These are phyloP conservation scores for Tolypocladium tundrense DNA, from an alignment of 2,329 filamentous ascomycete genomes.

Conservation along the genomic window DNA sequence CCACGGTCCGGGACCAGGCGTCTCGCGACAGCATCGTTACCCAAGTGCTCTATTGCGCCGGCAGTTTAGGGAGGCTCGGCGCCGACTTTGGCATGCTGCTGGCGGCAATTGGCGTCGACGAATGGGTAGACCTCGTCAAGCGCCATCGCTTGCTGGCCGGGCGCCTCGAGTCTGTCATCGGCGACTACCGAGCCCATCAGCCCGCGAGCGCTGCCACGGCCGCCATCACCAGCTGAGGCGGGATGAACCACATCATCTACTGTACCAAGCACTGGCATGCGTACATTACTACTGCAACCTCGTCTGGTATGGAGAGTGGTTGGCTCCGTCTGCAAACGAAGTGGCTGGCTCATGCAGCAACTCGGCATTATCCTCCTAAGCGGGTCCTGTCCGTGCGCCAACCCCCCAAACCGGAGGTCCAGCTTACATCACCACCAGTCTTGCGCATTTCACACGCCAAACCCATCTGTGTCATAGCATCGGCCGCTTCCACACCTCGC, in stretches of 20 bases:
- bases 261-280: neutral
- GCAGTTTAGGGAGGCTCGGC: slow-evolving; percentile 78
- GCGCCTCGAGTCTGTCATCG: slow-evolving; percentile 59
- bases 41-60: slow-evolving; percentile 86
- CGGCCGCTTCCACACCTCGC: neutral
- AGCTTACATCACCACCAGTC: neutral
- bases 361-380: neutral
- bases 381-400: neutral
- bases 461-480: neutral
- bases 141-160: slow-evolving; percentile 80
- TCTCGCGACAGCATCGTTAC: slow-evolving; percentile 81
- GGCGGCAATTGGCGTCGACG: slow-evolving; percentile 45
- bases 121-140: slow-evolving; percentile 86
- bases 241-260: neutral
- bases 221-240: neutral
- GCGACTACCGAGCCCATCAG: slow-evolving; percentile 28
- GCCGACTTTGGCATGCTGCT: slow-evolving; percentile 89
- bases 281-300: neutral
- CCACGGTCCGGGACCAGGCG: slow-evolving; percentile 68
- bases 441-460: neutral
- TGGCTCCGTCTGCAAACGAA: neutral
- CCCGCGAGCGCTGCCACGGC: neutral
- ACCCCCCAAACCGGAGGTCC: neutral
- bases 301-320: neutral
- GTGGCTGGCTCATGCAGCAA: neutral